Percentiles rank a stretch among this genome's conserved stretches.
These are phyloP conservation scores for Ceratocystis alfenasii DNA, from an alignment of 2,329 filamentous ascomycete genomes.

Conservation along the genomic window DNA sequence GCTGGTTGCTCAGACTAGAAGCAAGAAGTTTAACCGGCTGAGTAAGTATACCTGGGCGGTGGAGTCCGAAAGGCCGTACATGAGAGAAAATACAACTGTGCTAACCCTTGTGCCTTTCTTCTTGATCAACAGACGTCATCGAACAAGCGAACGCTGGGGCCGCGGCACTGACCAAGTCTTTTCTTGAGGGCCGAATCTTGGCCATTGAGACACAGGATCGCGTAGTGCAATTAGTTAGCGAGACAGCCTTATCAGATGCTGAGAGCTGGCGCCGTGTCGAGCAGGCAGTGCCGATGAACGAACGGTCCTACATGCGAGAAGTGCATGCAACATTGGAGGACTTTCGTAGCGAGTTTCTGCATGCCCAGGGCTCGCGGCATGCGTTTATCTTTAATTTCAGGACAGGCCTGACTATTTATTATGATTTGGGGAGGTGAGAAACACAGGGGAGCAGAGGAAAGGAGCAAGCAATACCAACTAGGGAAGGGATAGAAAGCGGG, in stretches of 20 bases:
- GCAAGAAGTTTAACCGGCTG: conserved; percentile 82
- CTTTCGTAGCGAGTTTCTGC: conserved; percentile 49
- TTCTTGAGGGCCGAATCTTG: conserved; percentile 65
- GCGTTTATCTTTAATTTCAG: conserved; percentile 89
- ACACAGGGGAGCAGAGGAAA: neutral
- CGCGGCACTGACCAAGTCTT: conserved; percentile 54
- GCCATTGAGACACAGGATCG: conserved; percentile 82
- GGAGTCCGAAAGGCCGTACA: neutral
- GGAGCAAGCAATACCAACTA: neutral
- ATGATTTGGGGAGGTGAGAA: conserved; percentile 47
- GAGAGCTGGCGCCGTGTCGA: conserved; percentile 77
- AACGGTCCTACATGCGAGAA: conserved; percentile 72
- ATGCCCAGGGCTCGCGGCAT: conserved; percentile 46
- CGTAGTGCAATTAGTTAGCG: conserved; percentile 62
- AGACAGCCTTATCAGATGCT: conserved; percentile 62
- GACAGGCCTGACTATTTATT: conserved; percentile 72
- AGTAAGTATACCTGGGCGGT: conserved; percentile 7
- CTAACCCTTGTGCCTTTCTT: neutral
- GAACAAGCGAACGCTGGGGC: conserved; percentile 57
- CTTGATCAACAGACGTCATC: conserved; percentile 48
- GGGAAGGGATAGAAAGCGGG: neutral
- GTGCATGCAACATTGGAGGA: conserved; percentile 62
- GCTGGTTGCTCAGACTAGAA: conserved; percentile 68
- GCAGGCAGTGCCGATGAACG: conserved; percentile 61
- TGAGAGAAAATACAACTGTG: neutral